phyloP scores from a whole-genome alignment of 768 basidiomycete genomes.

The Nevesoporus exiguus region DNA sequence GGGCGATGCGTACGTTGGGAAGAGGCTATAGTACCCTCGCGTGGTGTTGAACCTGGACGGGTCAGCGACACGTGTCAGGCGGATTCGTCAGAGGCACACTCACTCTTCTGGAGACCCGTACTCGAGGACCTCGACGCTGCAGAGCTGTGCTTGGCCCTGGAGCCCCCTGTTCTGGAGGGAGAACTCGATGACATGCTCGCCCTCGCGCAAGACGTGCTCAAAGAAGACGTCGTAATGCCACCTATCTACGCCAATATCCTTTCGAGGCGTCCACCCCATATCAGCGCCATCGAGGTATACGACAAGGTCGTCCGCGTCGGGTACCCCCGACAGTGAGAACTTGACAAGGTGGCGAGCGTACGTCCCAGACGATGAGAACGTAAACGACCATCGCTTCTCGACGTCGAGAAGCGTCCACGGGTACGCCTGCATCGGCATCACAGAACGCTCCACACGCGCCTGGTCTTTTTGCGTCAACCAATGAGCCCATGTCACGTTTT shows the following conservation, averaged over 20 bases:
- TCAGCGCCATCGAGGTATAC: conserved; percentile 60
- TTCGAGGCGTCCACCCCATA: conserved; percentile 50
- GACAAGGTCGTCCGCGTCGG: conserved; percentile 46
- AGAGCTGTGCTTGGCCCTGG: conserved; percentile 65
- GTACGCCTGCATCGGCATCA: conserved; percentile 74
- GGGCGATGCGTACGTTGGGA: conserved; percentile 60
- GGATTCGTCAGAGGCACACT: neutral
- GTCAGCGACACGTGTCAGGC: neutral
- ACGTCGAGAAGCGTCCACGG: conserved; percentile 72
- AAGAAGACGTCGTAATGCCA: conserved; percentile 70
- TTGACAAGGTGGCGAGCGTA: conserved; percentile 60
- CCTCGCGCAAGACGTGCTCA: conserved; percentile 39
- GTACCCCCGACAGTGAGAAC: conserved; percentile 73
- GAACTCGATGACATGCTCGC: conserved; percentile 60
- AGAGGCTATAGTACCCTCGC: conserved; percentile 60
- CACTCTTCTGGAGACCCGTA: conserved; percentile 64
- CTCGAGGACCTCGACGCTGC: conserved; percentile 71
- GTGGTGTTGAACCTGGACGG: conserved; percentile 52
- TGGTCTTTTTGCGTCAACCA: conserved; percentile 52
- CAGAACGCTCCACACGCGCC: conserved; percentile 57
- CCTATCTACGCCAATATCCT: conserved; percentile 60
- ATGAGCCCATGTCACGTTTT: conserved; percentile 59
- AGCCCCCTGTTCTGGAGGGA: conserved; percentile 44
- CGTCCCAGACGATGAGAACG: conserved; percentile 60
- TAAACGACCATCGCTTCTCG: conserved; percentile 53